Percentiles rank a stretch among this genome's conserved stretches.
phyloP scores from a whole-genome alignment of 2,329 filamentous ascomycete species.

The Cucurbitaria berberidis region DNA sequence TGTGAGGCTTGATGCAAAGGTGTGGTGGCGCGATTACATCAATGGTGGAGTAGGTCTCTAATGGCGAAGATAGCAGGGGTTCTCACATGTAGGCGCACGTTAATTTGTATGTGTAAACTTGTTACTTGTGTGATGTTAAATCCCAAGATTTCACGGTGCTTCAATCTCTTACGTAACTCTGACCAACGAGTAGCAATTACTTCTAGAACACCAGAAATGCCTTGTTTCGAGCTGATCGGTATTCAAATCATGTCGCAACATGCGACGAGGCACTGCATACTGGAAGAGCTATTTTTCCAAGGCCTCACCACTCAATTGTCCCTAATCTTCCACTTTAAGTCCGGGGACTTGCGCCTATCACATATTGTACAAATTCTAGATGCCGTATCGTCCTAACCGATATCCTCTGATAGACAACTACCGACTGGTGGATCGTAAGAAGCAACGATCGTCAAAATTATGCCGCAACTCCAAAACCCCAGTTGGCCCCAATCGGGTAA shows the following conservation, averaged over 20 bases:
- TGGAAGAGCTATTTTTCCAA: too few species aligned
- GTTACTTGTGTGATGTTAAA: too few species aligned
- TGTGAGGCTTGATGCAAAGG: not conserved
- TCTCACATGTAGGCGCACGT: not conserved
- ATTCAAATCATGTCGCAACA: too few species aligned
- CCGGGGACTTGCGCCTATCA: not conserved
- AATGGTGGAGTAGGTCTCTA: not conserved
- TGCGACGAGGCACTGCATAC: not conserved
- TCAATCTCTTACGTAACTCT: too few species aligned
- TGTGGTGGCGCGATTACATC: not conserved
- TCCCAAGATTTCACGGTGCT: too few species aligned
- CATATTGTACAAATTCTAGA: not conserved
- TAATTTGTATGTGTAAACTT: not conserved
- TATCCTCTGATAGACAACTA: not conserved
- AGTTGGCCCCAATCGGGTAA: slow-evolving; percentile 1
- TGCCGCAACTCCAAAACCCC: not conserved
- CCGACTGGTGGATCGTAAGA: not conserved
- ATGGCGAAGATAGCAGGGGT: too few species aligned
- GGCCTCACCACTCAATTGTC: too few species aligned
- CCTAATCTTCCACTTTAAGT: too few species aligned
- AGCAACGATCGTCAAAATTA: not conserved
- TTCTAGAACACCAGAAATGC: too few species aligned
- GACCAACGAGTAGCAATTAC: too few species aligned
- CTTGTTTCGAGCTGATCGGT: too few species aligned
- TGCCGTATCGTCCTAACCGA: not conserved